Evolutionary conservation across 2,329 filamentous ascomycete species (phyloP).

Genomic region (Thelonectria discophora): DNA sequence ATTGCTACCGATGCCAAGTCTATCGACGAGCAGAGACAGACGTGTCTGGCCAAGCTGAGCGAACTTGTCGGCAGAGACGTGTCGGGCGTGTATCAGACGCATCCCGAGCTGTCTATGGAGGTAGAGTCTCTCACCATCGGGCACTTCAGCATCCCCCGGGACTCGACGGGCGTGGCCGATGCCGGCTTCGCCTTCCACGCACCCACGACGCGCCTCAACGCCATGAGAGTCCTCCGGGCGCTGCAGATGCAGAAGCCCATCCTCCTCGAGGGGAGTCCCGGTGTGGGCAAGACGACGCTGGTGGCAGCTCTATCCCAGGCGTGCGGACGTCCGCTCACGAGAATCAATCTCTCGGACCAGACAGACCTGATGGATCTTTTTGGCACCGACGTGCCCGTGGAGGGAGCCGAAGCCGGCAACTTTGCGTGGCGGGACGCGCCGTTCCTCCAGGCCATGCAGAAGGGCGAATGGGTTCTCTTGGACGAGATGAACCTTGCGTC

Average conservation of each 20-base stretch:
- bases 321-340: slow-evolving; percentile 82
- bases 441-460: slow-evolving; percentile 96
- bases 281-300: slow-evolving; percentile 96
- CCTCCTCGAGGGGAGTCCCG: slow-evolving; percentile 94
- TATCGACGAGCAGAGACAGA: slow-evolving; percentile 74
- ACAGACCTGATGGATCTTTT: slow-evolving; percentile 98
- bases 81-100: slow-evolving; percentile 68
- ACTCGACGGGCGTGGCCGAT: slow-evolving; percentile 51
- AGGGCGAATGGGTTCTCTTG: slow-evolving; percentile 93
- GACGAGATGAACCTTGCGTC: slow-evolving; percentile 99
- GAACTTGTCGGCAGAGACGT: slow-evolving; percentile 72
- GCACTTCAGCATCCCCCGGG: slow-evolving; percentile 72
- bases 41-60: slow-evolving; percentile 77
- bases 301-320: slow-evolving; percentile 84
- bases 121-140: slow-evolving; percentile 70
- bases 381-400: slow-evolving; percentile 93
- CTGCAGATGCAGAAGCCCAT: slow-evolving; percentile 91
- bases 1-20: slow-evolving; percentile 76
- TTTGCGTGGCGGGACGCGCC: slow-evolving; percentile 97
- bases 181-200: slow-evolving; percentile 75
- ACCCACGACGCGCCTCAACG: slow-evolving; percentile 88
- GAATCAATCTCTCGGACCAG: slow-evolving; percentile 97
- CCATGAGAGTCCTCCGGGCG: slow-evolving; percentile 89
- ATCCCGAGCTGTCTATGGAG: slow-evolving; percentile 66
- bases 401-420: slow-evolving; percentile 88